Base-by-base conservation (phyloP, 1,284 basidiomycete genomes). In the Hypsizygus ulmarius region DNA sequence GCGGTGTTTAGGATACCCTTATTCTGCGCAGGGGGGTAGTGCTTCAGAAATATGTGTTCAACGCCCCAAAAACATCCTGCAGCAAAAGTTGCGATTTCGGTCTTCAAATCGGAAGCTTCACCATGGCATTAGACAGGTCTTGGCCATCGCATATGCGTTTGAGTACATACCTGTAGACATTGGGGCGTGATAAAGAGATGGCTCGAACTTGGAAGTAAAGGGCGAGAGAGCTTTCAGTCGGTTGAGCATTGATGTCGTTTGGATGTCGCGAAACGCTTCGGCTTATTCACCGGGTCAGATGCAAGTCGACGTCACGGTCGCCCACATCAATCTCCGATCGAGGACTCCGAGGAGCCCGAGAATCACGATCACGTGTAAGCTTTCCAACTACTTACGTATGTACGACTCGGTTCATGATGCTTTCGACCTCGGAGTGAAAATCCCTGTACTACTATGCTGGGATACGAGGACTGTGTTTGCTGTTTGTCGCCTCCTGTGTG, bases 61-160 rank as follows among this genome's bases (percentile, higher is more conserved):
- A 87, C 86, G 29, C 90, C 90, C 90, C 90, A 93, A 60, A 83
- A 82, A 62, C 87, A 90, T n/a, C 79, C 90, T 2, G 81, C 77
- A 3, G 89, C 90, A 59, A 93, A 93, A 0, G 82, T 89, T 1
- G 88, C 87, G 39, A 81, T 69, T 60, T 88, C 81, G n/a, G 75
- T 61, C 8, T 43, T 48, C 21, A 25, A 7, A 7, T 25, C 21
- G 11, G 21, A 27, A 11, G 52, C 33, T 14, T 38, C 41, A 50
- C 25, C 11, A 40, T 21, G 33, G 3, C 40, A 34, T n/a, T 7
- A 35, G 11, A 2, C 7, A 25, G 21, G 21, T 25, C 21, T 25
- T 25, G 21, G 12, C 4, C 14, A 11, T 16, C 21, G 21, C 21
- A 34, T 4, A 19, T 28, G 3, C 5, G 10, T 29, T 19, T 32